phyloP scores from a whole-genome alignment of 306 rosid genomes.

The Acacia melanoxylon region DNA sequence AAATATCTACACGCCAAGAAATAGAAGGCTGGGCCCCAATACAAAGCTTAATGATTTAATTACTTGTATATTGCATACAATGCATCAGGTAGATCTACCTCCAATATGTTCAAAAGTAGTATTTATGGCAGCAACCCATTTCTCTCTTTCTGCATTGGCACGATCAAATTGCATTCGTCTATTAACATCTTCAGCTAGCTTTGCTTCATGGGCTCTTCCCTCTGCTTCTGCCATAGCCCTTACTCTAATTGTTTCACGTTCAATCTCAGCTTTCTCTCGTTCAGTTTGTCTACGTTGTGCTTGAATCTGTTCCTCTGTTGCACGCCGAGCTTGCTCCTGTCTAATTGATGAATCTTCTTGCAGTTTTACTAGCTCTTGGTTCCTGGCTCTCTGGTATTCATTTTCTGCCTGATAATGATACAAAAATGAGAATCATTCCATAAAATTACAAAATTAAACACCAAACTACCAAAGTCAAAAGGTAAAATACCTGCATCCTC shows the following conservation, averaged over 20 bases:
- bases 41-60: not conserved
- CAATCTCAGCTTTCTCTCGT: slow-evolving; percentile 92
- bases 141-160: slow-evolving; percentile 93
- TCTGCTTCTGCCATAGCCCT: slow-evolving; percentile 96
- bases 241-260: slow-evolving; percentile 86
- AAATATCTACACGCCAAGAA: not conserved
- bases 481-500: slow-evolving; percentile 80
- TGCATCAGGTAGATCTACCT: slow-evolving; percentile 53
- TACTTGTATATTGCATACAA: not conserved
- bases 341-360: slow-evolving; percentile 95
- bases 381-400: slow-evolving; percentile 82
- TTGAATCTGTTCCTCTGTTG: slow-evolving; percentile 95
- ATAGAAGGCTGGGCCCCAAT: not conserved
- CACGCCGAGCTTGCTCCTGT: slow-evolving; percentile 90
- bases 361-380: slow-evolving; percentile 87
- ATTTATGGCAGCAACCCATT: slow-evolving; percentile 94
- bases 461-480: slow-evolving; percentile 12
- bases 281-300: slow-evolving; percentile 88
- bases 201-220: slow-evolving; percentile 90
- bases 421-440: slow-evolving; percentile 23
- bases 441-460: not conserved
- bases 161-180: slow-evolving; percentile 76
- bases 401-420: slow-evolving; percentile 70
- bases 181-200: slow-evolving; percentile 87
- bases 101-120: slow-evolving; percentile 97